Evolutionary conservation across 441 rosid genomes (phyloP).

Genomic region (Populus tomentosa): DNA sequence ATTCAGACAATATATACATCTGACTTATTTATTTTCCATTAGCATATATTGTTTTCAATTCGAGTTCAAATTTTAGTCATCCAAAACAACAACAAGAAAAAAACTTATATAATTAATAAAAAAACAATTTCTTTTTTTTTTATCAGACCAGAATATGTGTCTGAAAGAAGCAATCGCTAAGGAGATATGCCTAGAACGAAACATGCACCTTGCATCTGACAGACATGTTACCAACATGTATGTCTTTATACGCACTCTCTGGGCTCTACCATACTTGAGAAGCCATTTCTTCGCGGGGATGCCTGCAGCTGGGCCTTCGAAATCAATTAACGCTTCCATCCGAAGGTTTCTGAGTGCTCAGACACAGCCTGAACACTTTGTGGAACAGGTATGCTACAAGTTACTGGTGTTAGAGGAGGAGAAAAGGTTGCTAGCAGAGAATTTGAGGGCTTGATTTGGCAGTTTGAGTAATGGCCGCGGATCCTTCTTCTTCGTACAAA

Average conservation of each 20-base stretch:
- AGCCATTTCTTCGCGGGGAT: slow-evolving; percentile 92
- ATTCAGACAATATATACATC: too few species aligned
- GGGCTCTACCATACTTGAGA: slow-evolving; percentile 92
- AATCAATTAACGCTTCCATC: slow-evolving; percentile 83
- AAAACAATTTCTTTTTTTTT: slow-evolving; percentile 5
- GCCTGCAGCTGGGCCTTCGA: slow-evolving; percentile 70
- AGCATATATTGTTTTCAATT: too few species aligned
- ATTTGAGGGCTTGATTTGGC: too few species aligned
- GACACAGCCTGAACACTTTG: slow-evolving; percentile 82
- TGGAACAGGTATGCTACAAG: slow-evolving; percentile 70
- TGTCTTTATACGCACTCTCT: slow-evolving; percentile 50
- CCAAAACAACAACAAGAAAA: too few species aligned
- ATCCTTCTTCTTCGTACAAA: neutral
- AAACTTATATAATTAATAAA: too few species aligned
- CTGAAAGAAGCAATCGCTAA: slow-evolving; percentile 88
- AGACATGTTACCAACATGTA: slow-evolving; percentile 70
- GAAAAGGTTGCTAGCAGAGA: neutral
- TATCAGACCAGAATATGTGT: slow-evolving; percentile 88
- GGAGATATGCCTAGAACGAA: slow-evolving; percentile 74
- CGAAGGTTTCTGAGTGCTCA: slow-evolving; percentile 93
- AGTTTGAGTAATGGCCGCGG: too few species aligned
- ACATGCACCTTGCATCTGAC: slow-evolving; percentile 91
- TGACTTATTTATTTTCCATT: too few species aligned
- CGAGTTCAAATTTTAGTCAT: too few species aligned
- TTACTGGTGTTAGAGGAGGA: neutral